phyloP scores from a whole-genome alignment of 2,329 filamentous ascomycete genomes.

The Coleophoma eucalyptorum region DNA sequence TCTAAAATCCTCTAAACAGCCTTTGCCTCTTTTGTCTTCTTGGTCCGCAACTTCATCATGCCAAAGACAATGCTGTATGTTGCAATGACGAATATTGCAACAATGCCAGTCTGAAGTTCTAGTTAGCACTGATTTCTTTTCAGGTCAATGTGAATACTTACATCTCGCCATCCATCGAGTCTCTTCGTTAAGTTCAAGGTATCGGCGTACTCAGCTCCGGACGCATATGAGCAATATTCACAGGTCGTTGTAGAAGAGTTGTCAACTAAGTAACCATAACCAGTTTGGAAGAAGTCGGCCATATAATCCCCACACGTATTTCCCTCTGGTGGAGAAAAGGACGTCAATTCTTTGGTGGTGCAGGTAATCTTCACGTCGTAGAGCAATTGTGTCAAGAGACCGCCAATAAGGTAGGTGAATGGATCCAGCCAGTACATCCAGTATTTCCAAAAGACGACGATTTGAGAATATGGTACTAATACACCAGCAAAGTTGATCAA shows the following conservation, averaged over 20 bases:
- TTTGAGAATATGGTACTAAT: constrained; percentile 31
- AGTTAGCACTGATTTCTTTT: background rate
- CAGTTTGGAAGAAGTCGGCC: constrained; percentile 37
- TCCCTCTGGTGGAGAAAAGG: constrained; percentile 28
- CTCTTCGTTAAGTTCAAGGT: background rate
- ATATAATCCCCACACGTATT: constrained; percentile 57
- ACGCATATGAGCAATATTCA: background rate
- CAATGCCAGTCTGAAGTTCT: constrained; percentile 29
- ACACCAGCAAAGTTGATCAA: constrained; percentile 35
- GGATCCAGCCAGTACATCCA: constrained; percentile 38
- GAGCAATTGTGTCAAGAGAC: constrained; percentile 30
- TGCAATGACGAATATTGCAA: constrained; percentile 34
- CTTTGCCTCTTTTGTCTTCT: constrained; percentile 36
- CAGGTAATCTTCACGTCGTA: constrained; percentile 36
- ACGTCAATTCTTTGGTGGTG: constrained; percentile 24
- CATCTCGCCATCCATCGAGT: background rate
- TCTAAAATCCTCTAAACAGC: constrained; percentile 3
- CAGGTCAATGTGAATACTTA: background rate
- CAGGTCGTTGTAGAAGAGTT: background rate
- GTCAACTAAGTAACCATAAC: constrained; percentile 39
- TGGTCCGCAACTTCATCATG: constrained; percentile 39
- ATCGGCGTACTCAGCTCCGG: background rate
- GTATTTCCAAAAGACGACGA: constrained; percentile 36
- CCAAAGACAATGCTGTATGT: constrained; percentile 35
- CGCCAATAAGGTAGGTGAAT: constrained; percentile 37